These are phyloP conservation scores for Oryza australiensis DNA, from an alignment of 176 grass and related monocot species.

Conservation along the genomic window DNA sequence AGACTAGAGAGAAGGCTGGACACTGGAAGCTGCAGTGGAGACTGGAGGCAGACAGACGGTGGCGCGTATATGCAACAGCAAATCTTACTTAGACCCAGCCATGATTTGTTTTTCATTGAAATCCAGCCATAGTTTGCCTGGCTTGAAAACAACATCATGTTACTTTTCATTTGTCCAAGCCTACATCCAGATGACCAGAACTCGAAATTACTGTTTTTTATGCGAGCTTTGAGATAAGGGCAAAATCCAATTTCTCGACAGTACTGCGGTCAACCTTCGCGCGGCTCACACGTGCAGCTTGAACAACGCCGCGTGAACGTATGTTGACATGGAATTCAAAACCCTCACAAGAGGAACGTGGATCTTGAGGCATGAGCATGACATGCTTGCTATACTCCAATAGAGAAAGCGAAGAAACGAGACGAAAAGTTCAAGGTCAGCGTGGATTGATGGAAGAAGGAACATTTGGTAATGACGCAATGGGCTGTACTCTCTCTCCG, in stretches of 20 bases:
- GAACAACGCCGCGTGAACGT: not conserved
- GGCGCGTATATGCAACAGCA: not conserved
- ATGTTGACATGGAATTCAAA: not conserved
- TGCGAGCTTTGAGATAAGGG: not conserved
- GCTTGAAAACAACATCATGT: not conserved
- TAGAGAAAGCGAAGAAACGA: not conserved
- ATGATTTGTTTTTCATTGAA: not conserved
- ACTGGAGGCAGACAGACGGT: not conserved
- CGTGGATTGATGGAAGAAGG: not conserved
- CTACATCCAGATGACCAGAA: not conserved
- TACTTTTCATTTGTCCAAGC: no score
- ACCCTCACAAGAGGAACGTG: not conserved
- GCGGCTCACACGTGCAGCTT: not conserved
- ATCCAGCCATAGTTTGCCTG: not conserved
- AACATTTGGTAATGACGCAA: no score
- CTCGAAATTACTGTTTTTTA: not conserved
- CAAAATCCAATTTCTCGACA: not conserved
- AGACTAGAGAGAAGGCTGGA: not conserved
- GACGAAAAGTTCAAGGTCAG: not conserved
- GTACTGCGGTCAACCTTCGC: not conserved
- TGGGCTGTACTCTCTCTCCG: not conserved
- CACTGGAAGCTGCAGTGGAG: not conserved
- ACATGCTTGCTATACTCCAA: not conserved
- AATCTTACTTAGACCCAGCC: not conserved
- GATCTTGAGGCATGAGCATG: not conserved